Evolutionary conservation across 108 stramenopile genomes (phyloP).

Genomic region (Stephanodiscus triporus): DNA sequence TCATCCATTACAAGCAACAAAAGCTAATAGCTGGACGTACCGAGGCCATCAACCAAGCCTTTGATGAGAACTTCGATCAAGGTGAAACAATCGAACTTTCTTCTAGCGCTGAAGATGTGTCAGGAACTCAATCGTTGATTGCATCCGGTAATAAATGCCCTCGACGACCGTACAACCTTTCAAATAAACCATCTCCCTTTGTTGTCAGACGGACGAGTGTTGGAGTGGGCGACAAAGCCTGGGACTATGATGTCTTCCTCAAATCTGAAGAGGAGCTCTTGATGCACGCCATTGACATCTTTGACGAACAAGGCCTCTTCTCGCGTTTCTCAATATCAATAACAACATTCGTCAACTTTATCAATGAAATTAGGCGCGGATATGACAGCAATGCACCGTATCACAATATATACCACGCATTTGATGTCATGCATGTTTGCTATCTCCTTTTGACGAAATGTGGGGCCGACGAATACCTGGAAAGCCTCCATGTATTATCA

Average conservation of each 20-base stretch:
- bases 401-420: conserved; percentile 69
- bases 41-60: conserved; percentile 53
- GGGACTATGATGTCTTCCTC: conserved; percentile 54
- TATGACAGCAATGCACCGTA: conserved; percentile 53
- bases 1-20: conserved; percentile 46
- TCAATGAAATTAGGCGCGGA: conserved; percentile 40
- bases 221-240: conserved; percentile 40
- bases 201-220: conserved; percentile 34
- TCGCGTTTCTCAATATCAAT: conserved; percentile 55
- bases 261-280: conserved; percentile 46
- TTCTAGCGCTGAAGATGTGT: conserved; percentile 17
- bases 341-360: conserved; percentile 49
- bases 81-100: conserved; percentile 49
- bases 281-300: conserved; percentile 52
- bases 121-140: conserved; percentile 5
- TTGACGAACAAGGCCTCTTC: conserved; percentile 53
- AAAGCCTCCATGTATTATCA: conserved; percentile 56
- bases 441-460: conserved; percentile 58
- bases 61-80: conserved; percentile 52
- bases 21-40: conserved; percentile 50
- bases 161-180: conserved; percentile 26
- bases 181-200: conserved; percentile 33
- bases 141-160: background rate
- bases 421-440: conserved; percentile 65
- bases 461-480: conserved; percentile 50